These are phyloP conservation scores for Penicillium herquei DNA, from an alignment of 495 filamentous ascomycete species.

Conservation along the genomic window DNA sequence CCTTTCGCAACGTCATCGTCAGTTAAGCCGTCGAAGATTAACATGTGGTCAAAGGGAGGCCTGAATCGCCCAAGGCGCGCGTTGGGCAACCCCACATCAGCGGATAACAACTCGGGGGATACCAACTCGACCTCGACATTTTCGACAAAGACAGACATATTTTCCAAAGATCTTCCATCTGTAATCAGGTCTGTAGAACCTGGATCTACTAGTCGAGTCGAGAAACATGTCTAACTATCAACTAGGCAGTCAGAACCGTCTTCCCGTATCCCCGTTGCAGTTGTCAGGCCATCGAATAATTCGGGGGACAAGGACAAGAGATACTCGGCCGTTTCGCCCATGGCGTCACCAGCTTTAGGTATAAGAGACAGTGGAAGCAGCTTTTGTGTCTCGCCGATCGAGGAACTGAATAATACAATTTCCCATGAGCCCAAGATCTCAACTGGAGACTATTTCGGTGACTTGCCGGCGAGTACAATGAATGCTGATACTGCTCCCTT, in stretches of 20 bases:
- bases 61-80: slow-evolving; percentile 43
- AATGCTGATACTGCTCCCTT: neutral
- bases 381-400: slow-evolving; percentile 48
- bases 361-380: slow-evolving; percentile 28
- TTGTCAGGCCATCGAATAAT: neutral
- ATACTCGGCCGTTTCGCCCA: slow-evolving; percentile 46
- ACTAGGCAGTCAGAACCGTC: slow-evolving; percentile 4
- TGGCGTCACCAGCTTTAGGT: slow-evolving; percentile 32
- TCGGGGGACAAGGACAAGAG: slow-evolving; percentile 1
- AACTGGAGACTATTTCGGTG: neutral
- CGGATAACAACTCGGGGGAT: slow-evolving; percentile 40
- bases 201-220: neutral
- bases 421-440: slow-evolving; percentile 9
- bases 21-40: slow-evolving; percentile 8
- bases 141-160: slow-evolving; percentile 2
- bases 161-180: slow-evolving; percentile 35
- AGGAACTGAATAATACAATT: slow-evolving; percentile 20
- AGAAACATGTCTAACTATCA: slow-evolving; percentile 2
- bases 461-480: slow-evolving; percentile 1
- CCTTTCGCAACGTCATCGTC: neutral
- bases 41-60: slow-evolving; percentile 46
- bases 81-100: slow-evolving; percentile 46
- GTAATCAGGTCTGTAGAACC: slow-evolving; percentile 42
- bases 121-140: slow-evolving; percentile 4
- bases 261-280: neutral